A percentile compares a stretch with the other conserved stretches of the same genome.
Evolutionary conservation across 1,139 yeast genomes (phyloP).

Genomic region (Yamadazyma triangularis): DNA sequence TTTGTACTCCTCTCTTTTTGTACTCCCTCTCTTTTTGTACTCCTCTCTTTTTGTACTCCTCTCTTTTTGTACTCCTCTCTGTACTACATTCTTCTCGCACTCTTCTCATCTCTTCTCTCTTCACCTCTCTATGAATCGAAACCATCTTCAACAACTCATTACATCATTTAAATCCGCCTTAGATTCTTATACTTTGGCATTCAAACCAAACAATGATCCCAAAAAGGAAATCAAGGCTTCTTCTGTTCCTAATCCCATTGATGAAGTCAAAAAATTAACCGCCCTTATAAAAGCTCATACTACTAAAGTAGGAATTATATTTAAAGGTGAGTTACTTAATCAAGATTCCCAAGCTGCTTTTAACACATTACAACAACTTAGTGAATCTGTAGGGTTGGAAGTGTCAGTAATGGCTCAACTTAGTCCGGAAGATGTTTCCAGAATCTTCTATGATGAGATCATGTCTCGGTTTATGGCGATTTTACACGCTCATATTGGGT

Average conservation of each 20-base stretch:
- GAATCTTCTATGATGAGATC: constrained; percentile 38
- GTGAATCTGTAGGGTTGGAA: constrained; percentile 41
- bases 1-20: too few species aligned
- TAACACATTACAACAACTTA: constrained; percentile 47
- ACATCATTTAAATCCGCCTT: constrained; percentile 31
- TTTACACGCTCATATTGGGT: constrained; percentile 17
- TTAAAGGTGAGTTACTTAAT: constrained; percentile 52
- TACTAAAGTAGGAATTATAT: constrained; percentile 74
- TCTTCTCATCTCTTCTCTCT: constrained; percentile 1
- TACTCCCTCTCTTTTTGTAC: too few species aligned
- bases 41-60: too few species aligned
- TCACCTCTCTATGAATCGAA: not conserved
- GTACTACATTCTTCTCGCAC: constrained; percentile 5
- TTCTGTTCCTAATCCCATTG: constrained; percentile 40
- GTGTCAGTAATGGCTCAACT: constrained; percentile 46
- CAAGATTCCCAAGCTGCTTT: constrained; percentile 45
- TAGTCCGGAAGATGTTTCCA: constrained; percentile 31
- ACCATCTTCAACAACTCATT: constrained; percentile 23
- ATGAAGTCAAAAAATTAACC: constrained; percentile 55
- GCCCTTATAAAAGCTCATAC: constrained; percentile 69
- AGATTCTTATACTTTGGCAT: constrained; percentile 19
- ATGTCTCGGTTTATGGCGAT: constrained; percentile 24
- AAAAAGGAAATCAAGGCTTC: constrained; percentile 24
- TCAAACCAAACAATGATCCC: too few species aligned
- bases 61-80: too few species aligned